Percentiles rank a stretch among this genome's conserved stretches.
Evolutionary conservation across 2,329 filamentous ascomycete genomes (phyloP).

Genomic region (Rhytidhysteron rufulum): DNA sequence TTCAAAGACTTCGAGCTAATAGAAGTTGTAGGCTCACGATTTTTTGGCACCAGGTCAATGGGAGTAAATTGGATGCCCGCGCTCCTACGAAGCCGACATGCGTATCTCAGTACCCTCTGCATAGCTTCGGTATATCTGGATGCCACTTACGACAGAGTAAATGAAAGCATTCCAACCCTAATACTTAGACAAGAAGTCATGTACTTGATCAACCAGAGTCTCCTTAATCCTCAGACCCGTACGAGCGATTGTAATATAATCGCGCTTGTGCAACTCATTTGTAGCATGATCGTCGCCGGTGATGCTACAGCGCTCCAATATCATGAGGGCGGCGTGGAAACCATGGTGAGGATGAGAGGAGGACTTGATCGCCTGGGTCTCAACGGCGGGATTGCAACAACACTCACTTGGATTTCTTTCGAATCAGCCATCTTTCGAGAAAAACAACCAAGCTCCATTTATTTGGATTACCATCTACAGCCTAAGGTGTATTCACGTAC

Average conservation of each 20-base stretch:
- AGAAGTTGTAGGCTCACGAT: constrained; percentile 13
- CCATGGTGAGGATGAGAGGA: constrained; percentile 32
- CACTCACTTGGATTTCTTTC: constrained; percentile 28
- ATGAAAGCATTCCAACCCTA: constrained; percentile 27
- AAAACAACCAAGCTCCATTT: constrained; percentile 19
- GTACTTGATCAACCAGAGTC: constrained; percentile 23
- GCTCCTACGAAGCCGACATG: constrained; percentile 27
- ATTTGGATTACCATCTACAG: constrained; percentile 18
- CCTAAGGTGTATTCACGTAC: constrained; percentile 13
- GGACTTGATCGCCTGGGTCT: constrained; percentile 28
- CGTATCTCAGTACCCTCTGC: constrained; percentile 35
- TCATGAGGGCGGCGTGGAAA: constrained; percentile 26
- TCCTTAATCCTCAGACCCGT: constrained; percentile 17
- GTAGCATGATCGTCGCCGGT: constrained; percentile 27
- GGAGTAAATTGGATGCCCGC: constrained; percentile 32
- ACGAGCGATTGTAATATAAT: constrained; percentile 34
- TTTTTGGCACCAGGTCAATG: constrained; percentile 31
- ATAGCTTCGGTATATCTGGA: constrained; percentile 32
- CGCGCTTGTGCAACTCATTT: constrained; percentile 33
- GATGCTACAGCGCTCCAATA: constrained; percentile 16
- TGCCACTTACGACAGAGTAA: constrained; percentile 16
- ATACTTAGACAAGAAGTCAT: constrained; percentile 33
- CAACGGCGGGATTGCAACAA: constrained; percentile 26
- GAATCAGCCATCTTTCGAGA: constrained; percentile 31
- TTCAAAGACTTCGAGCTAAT: background rate